Base-by-base conservation (phyloP, 2,329 filamentous ascomycete species). In the Aspergillus sp. region DNA sequence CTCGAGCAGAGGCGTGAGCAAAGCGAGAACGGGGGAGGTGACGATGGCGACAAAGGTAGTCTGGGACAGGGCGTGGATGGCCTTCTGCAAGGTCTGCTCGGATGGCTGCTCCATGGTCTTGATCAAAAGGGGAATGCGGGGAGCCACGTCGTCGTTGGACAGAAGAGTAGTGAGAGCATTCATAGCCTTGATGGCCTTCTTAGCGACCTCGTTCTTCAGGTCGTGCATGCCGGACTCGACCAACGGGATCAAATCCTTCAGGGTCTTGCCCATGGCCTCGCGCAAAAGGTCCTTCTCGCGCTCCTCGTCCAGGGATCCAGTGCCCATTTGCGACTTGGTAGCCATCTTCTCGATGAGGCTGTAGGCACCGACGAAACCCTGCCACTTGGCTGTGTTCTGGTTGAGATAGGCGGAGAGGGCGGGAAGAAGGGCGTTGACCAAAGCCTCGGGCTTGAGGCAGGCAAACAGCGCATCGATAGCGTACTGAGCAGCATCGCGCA, bases 41-140 rank as follows among this genome's bases (percentile, higher is more conserved):
- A 99, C 95, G 65, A 96, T 85, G 58, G 95, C 93, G 56, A 99
- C 95, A 69, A 99, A 99, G n/a, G 95, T 99, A 10, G 95, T 99
- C 81, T 96, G 92, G 3, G 93, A 97, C 49, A 99, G 84, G 49
- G 93, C 95, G 73, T 97, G 95, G 66, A 99, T 98, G 32, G 95
- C 93, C 82, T 97, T 97, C 75, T 96, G 91, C 58, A 96, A 84
- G 27, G 90, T 92, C 77, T 96, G 88, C 13, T 90, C 83, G 10
- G 92, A 96, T 5, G 95, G 95, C 70, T 97, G 88, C 76, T 97
- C 91, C 89, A 99, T 97, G 52, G 92, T 91, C 75, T 96, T 92
- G 77, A 99, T 88, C 52, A 99, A 85, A 3, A 98, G 87, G 6
- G 94, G 92, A 71, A 99, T 93, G 71, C 92, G 87, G 50, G 94